Conservation (phyloP, 2,329 filamentous ascomycete genomes). For the Nakataea oryzae region DNA sequence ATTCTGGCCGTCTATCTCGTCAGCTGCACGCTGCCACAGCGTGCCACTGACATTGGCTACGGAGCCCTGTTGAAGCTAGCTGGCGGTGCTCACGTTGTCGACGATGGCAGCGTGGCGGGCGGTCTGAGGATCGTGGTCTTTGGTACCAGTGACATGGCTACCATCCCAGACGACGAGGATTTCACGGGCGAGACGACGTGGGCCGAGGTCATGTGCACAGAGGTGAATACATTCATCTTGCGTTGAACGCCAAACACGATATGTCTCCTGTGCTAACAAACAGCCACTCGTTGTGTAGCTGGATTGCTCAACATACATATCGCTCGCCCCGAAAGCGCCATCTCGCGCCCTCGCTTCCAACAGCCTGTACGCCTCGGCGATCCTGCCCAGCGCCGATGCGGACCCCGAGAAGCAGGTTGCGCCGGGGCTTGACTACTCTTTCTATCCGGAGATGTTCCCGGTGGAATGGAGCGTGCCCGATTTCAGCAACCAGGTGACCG, state of each 20-base stretch:
- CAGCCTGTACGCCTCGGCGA: conserved; percentile 36
- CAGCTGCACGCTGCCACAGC: conserved; percentile 10
- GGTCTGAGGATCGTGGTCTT: conserved; percentile 40
- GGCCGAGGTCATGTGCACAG: conserved; percentile 36
- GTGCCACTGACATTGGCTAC: conserved; percentile 10
- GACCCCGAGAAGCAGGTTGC: conserved; percentile 18
- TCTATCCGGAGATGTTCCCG: conserved; percentile 30
- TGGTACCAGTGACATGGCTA: conserved; percentile 36
- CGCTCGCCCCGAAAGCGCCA: conserved; percentile 27
- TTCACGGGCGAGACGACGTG: conserved; percentile 21
- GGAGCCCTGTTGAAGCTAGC: conserved; percentile 9
- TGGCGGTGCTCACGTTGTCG: conserved; percentile 1
- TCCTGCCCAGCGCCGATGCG: conserved; percentile 20
- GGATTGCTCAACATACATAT: conserved; percentile 32
- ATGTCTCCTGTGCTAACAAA: neutral
- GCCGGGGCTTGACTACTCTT: conserved; percentile 32
- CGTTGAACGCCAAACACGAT: no score
- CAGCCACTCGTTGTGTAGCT: conserved; percentile 21
- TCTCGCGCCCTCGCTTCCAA: conserved; percentile 39
- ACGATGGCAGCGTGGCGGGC: conserved; percentile 10
- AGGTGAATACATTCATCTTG: conserved; percentile 22
- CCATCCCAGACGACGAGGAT: conserved; percentile 15
- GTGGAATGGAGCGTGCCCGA: conserved; percentile 27
- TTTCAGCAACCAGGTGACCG: conserved; percentile 30
- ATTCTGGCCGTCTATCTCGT: conserved; percentile 13